Percentiles rank a stretch among this genome's conserved stretches.
phyloP scores from a whole-genome alignment of 177 flowering plant genomes.

The Vitis hybrid region DNA sequence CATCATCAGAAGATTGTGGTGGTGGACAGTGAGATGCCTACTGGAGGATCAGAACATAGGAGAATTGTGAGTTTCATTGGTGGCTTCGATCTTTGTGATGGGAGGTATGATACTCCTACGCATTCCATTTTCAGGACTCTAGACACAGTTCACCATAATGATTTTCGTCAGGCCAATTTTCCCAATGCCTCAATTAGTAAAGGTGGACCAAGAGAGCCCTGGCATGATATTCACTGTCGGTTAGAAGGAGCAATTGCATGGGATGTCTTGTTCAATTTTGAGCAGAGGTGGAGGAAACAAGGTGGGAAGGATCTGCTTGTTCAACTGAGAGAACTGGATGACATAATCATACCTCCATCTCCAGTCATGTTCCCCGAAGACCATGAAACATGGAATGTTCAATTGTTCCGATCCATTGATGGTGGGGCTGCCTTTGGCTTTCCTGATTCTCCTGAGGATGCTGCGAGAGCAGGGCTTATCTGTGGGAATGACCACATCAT shows the following conservation, averaged over 20 bases:
- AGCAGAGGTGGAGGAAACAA: slow-evolving; percentile 61
- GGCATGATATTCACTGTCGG: slow-evolving; percentile 57
- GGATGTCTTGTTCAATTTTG: slow-evolving; percentile 57
- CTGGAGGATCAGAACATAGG: slow-evolving; percentile 24
- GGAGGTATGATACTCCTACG: slow-evolving; percentile 49
- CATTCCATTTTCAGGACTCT: slow-evolving; percentile 53
- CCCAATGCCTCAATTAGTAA: slow-evolving; percentile 39
- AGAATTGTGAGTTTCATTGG: slow-evolving; percentile 56
- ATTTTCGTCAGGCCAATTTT: slow-evolving; percentile 56
- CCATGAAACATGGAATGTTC: slow-evolving; percentile 55
- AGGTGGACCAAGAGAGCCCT: slow-evolving; percentile 65
- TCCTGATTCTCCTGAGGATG: background rate
- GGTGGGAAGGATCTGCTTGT: slow-evolving; percentile 38
- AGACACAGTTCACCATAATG: slow-evolving; percentile 43
- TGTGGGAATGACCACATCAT: slow-evolving; percentile 7
- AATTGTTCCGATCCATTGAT: slow-evolving; percentile 58
- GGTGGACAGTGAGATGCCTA: slow-evolving; percentile 42
- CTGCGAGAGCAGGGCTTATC: background rate
- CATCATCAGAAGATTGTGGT: slow-evolving; percentile 59
- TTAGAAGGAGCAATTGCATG: slow-evolving; percentile 60
- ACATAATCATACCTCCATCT: slow-evolving; percentile 43
- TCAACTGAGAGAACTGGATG: slow-evolving; percentile 12
- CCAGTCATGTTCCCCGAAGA: slow-evolving; percentile 34
- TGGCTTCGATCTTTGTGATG: slow-evolving; percentile 62
- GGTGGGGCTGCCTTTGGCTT: slow-evolving; percentile 60